Conservation (phyloP, 2,329 filamentous ascomycete genomes). For the Calonectria naviculata region DNA sequence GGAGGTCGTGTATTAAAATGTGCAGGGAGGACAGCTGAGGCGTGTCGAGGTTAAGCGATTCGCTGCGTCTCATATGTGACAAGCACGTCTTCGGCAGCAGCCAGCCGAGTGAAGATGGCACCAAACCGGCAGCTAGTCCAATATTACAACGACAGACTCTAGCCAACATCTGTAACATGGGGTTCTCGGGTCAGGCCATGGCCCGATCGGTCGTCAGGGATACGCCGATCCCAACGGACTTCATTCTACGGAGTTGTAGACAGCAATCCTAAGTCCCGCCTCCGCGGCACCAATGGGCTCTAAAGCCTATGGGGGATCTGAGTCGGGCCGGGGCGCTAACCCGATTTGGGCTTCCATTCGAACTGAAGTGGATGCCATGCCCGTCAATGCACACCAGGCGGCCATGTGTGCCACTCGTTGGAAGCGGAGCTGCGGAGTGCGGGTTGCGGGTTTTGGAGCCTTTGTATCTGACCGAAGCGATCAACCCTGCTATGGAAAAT, state of each 20-base stretch:
- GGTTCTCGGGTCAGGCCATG: not conserved
- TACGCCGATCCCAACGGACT: conserved; percentile 36
- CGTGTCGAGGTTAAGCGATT: conserved; percentile 37
- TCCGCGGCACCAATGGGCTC: conserved; percentile 5
- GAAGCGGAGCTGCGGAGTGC: not conserved
- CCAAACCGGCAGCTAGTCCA: not conserved
- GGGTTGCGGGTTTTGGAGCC: not conserved
- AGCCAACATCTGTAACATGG: not conserved
- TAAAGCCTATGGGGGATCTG: not conserved
- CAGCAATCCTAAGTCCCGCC: conserved; percentile 27
- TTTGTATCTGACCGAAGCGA: not conserved
- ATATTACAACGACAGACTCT: not conserved
- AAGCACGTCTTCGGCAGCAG: conserved; percentile 19
- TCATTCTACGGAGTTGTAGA: conserved; percentile 13
- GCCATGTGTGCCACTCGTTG: not conserved
- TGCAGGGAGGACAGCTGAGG: conserved; percentile 25
- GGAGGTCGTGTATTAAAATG: conserved; percentile 6
- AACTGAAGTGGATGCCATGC: not conserved
- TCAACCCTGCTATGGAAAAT: not conserved
- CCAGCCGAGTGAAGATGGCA: not conserved
- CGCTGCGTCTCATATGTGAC: conserved; percentile 28
- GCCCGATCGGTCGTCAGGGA: conserved; percentile 30
- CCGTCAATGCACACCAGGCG: not conserved
- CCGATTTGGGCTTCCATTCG: conserved; percentile 15
- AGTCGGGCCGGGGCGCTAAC: conserved; percentile 1